Conservation (phyloP, 1,139 yeast species). For the Kodamaea arcana region DNA sequence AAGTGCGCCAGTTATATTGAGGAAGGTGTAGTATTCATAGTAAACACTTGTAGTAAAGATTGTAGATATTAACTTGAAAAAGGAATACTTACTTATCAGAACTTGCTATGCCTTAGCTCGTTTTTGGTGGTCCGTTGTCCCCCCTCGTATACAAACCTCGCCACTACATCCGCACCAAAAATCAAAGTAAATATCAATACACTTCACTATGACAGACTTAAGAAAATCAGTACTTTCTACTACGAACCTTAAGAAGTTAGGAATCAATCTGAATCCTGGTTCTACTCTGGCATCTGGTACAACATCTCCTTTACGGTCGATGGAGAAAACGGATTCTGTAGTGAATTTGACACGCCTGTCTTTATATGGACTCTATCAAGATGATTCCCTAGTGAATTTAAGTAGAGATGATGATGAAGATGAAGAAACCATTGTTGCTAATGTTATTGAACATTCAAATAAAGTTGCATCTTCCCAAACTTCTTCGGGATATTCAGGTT, state of each 20-base stretch:
- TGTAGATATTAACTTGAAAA: too few species aligned
- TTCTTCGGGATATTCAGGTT: conserved; percentile 1
- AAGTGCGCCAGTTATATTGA: too few species aligned
- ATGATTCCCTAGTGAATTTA: conserved; percentile 31
- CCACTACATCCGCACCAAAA: too few species aligned
- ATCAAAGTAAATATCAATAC: too few species aligned
- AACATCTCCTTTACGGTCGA: conserved; percentile 14
- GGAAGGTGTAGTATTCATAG: too few species aligned
- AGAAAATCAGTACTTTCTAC: conserved; percentile 20
- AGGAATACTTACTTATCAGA: too few species aligned
- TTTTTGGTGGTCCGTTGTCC: too few species aligned
- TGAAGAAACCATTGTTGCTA: conserved; percentile 7
- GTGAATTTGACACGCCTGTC: conserved; percentile 48
- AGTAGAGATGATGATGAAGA: conserved; percentile 27
- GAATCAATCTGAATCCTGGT: conserved; percentile 3
- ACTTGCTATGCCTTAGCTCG: too few species aligned
- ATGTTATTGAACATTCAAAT: neutral
- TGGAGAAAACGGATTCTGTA: conserved; percentile 42
- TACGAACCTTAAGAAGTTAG: conserved; percentile 15
- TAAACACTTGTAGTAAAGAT: too few species aligned
- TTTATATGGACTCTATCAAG: conserved; percentile 46
- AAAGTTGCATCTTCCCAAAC: neutral
- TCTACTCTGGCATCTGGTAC: conserved; percentile 11
- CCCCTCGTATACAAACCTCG: too few species aligned
- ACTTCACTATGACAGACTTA: conserved; percentile 18